phyloP scores from a whole-genome alignment of 23 red algal species.

The Chondrus crispus region DNA sequence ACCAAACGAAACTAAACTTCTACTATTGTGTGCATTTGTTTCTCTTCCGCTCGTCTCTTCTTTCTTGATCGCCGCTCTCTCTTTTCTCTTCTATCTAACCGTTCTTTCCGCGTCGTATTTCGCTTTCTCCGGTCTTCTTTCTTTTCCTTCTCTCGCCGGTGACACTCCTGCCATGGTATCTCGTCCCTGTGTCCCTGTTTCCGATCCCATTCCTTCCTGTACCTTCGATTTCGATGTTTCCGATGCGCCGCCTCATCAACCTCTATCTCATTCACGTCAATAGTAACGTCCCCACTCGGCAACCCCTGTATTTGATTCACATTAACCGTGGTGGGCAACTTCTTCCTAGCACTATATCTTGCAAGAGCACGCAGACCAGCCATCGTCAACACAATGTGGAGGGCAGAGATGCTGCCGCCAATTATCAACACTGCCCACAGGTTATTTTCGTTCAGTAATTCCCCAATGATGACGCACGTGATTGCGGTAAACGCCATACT shows the following conservation, averaged over 20 bases:
- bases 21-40: not conserved
- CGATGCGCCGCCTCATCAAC: not conserved
- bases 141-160: not conserved
- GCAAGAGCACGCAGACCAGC: conserved; percentile 1
- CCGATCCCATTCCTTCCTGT: not conserved
- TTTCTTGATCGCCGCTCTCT: not conserved
- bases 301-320: too few relatives aligned
- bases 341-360: too few relatives aligned
- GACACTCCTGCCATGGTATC: too few relatives aligned
- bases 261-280: not conserved
- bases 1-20: too few relatives aligned
- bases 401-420: conserved; percentile 7
- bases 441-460: conserved; percentile 48
- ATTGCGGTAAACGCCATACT: conserved; percentile 17
- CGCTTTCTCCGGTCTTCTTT: too few relatives aligned
- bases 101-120: not conserved
- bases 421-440: conserved; percentile 36
- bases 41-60: not conserved
- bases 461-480: conserved; percentile 36
- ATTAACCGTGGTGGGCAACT: too few relatives aligned
- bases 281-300: not conserved
- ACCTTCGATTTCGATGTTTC: not conserved
- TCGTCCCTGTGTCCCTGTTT: not conserved
- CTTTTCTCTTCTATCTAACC: not conserved
- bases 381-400: conserved; percentile 31